A percentile compares a stretch with the other conserved stretches of the same genome.
Evolutionary conservation across 441 rosid species (phyloP).

Genomic region (Kokia cookei): DNA sequence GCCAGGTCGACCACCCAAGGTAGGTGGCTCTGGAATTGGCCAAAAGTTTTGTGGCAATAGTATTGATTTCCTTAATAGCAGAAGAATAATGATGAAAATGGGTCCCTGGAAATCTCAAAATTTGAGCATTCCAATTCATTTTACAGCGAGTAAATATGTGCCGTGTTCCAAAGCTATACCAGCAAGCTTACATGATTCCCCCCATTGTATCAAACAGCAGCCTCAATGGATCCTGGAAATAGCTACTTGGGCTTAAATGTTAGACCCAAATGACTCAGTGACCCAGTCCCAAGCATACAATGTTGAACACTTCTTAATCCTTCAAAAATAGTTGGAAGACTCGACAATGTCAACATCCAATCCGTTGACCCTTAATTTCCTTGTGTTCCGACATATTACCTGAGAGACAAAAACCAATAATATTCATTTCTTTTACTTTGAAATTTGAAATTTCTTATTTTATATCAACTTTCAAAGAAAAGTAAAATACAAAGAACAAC

Average conservation of each 20-base stretch:
- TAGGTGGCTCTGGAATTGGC: not conserved
- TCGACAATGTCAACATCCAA: not conserved
- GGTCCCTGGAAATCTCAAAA: constrained; percentile 1
- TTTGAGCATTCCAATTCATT: not conserved
- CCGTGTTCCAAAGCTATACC: not conserved
- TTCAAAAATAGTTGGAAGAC: not conserved
- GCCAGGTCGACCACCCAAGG: not conserved
- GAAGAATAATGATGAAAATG: not conserved
- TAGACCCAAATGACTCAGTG: not conserved
- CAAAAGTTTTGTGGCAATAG: not conserved
- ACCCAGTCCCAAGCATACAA: not conserved
- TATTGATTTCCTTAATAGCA: not conserved
- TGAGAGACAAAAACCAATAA: not conserved
- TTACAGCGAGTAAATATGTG: not conserved
- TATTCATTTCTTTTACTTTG: not conserved
- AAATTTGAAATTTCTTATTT: not conserved
- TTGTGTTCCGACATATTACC: not conserved
- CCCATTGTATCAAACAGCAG: constrained; percentile 36
- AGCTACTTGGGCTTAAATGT: not conserved
- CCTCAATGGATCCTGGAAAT: constrained; percentile 38
- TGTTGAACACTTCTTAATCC: not conserved
- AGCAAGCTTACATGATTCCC: not conserved
- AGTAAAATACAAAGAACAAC: not conserved
- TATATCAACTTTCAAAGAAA: not conserved
- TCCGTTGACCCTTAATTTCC: not conserved